Evolutionary conservation across 176 grass and related monocot species (phyloP).

Genomic region (Rhipidocladum racemiflorum): DNA sequence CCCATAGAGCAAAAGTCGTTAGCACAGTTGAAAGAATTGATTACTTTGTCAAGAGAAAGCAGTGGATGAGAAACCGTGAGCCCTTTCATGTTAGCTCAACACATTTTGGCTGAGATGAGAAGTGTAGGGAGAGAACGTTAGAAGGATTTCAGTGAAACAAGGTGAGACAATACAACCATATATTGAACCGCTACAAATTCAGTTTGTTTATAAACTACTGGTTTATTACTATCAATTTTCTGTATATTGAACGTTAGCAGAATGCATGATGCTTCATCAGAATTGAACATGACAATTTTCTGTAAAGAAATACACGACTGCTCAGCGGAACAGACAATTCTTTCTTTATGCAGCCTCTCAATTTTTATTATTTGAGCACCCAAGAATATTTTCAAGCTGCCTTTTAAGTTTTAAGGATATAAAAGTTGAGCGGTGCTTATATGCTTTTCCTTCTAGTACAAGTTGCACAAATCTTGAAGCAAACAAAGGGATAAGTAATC

Average conservation of each 20-base stretch:
- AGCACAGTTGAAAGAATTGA: slow-evolving; percentile 50
- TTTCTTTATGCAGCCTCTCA: background rate
- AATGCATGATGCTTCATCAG: background rate
- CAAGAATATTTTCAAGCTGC: background rate
- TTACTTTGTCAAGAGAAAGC: slow-evolving; percentile 31
- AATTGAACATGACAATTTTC: background rate
- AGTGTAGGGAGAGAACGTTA: background rate
- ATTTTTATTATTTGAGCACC: background rate
- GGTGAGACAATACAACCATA: background rate
- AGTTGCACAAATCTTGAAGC: too few species aligned
- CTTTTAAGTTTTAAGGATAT: background rate
- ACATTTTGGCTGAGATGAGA: slow-evolving; percentile 11
- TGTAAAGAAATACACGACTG: slow-evolving; percentile 1
- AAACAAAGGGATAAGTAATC: too few species aligned
- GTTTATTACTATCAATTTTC: background rate
- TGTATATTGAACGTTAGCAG: background rate
- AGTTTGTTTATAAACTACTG: slow-evolving; percentile 1
- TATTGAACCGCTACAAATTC: background rate
- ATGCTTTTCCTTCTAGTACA: too few species aligned
- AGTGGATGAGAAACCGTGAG: background rate
- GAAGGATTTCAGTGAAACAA: background rate
- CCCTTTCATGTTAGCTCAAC: background rate
- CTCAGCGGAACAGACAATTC: background rate
- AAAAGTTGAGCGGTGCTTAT: too few species aligned
- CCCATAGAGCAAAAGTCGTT: slow-evolving; percentile 47